Evolutionary conservation across 192 early-diverging fungal species (phyloP).

Genomic region (Coemansia guatemalensis): DNA sequence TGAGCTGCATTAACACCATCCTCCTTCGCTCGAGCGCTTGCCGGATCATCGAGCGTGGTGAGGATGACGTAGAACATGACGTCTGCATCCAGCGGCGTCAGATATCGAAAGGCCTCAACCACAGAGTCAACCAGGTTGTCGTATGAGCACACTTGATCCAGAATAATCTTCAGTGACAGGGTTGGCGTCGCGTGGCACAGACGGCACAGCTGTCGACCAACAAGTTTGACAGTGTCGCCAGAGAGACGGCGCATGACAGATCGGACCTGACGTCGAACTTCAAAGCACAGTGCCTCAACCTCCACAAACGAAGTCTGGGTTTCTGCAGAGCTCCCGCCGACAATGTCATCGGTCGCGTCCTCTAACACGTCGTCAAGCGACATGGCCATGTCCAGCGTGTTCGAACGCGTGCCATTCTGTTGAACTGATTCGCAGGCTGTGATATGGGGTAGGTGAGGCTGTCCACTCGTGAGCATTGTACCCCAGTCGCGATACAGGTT

Average conservation of each 20-base stretch:
- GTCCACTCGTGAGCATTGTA: constrained; percentile 23
- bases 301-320: constrained; percentile 21
- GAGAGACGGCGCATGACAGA: constrained; percentile 53
- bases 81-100: constrained; percentile 45
- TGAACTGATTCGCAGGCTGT: background rate
- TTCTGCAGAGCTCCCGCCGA: background rate
- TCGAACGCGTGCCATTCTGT: background rate
- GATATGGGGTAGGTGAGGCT: constrained; percentile 23
- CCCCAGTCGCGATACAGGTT: constrained; percentile 40
- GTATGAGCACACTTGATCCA: constrained; percentile 53
- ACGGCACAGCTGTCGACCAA: constrained; percentile 46
- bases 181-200: constrained; percentile 44
- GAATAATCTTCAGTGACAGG: constrained; percentile 36
- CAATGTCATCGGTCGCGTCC: constrained; percentile 12
- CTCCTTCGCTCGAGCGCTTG: constrained; percentile 30
- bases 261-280: constrained; percentile 37
- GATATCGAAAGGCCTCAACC: constrained; percentile 48
- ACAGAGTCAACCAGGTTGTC: constrained; percentile 50
- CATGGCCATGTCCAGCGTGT: constrained; percentile 33
- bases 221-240: constrained; percentile 42
- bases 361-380: constrained; percentile 42
- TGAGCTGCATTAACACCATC: constrained; percentile 45
- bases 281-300: constrained; percentile 27
- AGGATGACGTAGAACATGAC: constrained; percentile 45
- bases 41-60: constrained; percentile 25